These are phyloP conservation scores for Euphrasia arctica DNA, from an alignment of 305 asterid species.

Conservation along the genomic window DNA sequence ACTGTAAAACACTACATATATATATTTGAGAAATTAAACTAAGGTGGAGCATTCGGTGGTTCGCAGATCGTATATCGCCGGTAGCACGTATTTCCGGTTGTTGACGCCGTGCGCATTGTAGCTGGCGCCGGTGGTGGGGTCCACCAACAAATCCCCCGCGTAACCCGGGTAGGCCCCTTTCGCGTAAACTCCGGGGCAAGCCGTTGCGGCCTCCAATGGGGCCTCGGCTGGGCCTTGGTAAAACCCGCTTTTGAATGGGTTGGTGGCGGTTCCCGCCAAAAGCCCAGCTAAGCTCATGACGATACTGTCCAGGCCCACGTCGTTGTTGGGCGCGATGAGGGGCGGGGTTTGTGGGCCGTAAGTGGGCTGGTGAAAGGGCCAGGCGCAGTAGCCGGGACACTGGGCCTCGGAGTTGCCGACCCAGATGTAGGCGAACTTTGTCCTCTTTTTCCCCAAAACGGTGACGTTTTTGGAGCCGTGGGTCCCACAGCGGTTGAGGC, in stretches of 20 bases:
- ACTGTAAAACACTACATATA: not conserved
- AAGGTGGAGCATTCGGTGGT: slow-evolving; percentile 43
- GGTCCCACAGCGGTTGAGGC: slow-evolving; percentile 43
- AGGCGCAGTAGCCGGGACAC: slow-evolving; percentile 43
- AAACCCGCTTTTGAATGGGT: slow-evolving; percentile 44
- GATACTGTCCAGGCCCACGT: slow-evolving; percentile 40
- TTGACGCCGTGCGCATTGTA: slow-evolving; percentile 52
- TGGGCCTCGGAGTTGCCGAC: slow-evolving; percentile 42
- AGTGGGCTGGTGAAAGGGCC: slow-evolving; percentile 52
- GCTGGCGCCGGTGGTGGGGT: slow-evolving; percentile 51
- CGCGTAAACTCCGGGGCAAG: slow-evolving; percentile 40
- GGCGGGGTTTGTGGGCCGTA: slow-evolving; percentile 51
- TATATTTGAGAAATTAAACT: slow-evolving; percentile 17
- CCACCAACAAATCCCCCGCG: slow-evolving; percentile 53
- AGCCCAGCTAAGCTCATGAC: slow-evolving; percentile 38
- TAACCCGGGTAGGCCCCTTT: slow-evolving; percentile 52
- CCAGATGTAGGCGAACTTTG: slow-evolving; percentile 43
- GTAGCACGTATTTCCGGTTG: slow-evolving; percentile 49
- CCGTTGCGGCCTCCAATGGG: slow-evolving; percentile 45
- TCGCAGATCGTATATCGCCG: slow-evolving; percentile 48
- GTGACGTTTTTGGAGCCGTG: slow-evolving; percentile 34
- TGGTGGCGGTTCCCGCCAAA: slow-evolving; percentile 41
- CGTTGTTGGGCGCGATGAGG: slow-evolving; percentile 43
- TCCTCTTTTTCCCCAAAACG: slow-evolving; percentile 28
- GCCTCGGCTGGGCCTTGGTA: slow-evolving; percentile 41